A percentile compares a stretch with the other conserved stretches of the same genome.
These are phyloP conservation scores for Leucocoprinus sp. DNA, from an alignment of 768 basidiomycete species.

Conservation along the genomic window DNA sequence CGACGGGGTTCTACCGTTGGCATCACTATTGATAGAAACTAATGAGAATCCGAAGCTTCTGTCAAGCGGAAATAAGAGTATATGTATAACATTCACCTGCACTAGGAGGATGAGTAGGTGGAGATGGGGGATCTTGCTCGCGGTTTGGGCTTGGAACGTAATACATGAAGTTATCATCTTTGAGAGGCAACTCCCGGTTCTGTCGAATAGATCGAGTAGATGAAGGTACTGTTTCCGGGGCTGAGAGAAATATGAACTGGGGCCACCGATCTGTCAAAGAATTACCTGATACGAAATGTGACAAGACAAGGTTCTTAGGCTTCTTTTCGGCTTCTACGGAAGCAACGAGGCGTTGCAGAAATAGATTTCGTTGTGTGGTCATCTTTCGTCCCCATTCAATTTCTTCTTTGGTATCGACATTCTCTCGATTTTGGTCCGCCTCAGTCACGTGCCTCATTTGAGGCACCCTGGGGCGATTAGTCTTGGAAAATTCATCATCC, in stretches of 20 bases:
- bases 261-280: neutral
- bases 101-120: slow-evolving; percentile 3
- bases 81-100: slow-evolving; percentile 4
- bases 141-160: slow-evolving; percentile 31
- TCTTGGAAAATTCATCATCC: slow-evolving; percentile 53
- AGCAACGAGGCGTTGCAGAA: slow-evolving; percentile 62
- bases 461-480: slow-evolving; percentile 57
- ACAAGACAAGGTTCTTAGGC: slow-evolving; percentile 26
- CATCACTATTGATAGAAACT: neutral
- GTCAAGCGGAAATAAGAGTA: neutral
- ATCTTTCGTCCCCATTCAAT: slow-evolving; percentile 70
- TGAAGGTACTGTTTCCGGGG: slow-evolving; percentile 24
- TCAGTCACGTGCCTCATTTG: slow-evolving; percentile 45
- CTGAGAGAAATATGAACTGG: neutral
- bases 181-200: slow-evolving; percentile 28
- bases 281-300: slow-evolving; percentile 41
- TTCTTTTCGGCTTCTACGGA: slow-evolving; percentile 45
- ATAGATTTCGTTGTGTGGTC: slow-evolving; percentile 62
- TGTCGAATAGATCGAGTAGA: slow-evolving; percentile 29
- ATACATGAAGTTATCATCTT: slow-evolving; percentile 42
- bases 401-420: slow-evolving; percentile 73
- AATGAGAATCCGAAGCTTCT: neutral
- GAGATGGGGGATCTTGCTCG: slow-evolving; percentile 9
- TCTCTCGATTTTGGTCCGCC: slow-evolving; percentile 54
- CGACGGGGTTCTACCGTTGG: slow-evolving; percentile 2